phyloP scores from a whole-genome alignment of 2,329 filamentous ascomycete genomes.

The Ampelomyces quisqualis region DNA sequence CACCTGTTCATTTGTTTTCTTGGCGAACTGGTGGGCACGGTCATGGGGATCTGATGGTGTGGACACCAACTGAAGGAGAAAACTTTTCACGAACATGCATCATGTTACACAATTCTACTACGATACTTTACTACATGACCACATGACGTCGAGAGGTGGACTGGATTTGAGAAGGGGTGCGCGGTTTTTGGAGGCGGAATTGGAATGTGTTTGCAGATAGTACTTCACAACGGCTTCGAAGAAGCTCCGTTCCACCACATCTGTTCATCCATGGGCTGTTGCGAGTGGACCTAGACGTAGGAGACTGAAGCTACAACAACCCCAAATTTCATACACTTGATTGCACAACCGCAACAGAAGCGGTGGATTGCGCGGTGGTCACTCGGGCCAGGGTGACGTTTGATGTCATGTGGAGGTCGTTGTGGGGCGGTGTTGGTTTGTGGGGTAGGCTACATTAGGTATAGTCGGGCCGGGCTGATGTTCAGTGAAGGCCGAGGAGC shows the following conservation, averaged over 20 bases:
- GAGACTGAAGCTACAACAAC: too few species aligned
- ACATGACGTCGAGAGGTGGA: not conserved
- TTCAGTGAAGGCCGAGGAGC: conserved; percentile 20
- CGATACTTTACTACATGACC: not conserved
- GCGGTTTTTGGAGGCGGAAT: not conserved
- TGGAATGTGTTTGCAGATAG: not conserved
- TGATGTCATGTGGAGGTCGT: too few species aligned
- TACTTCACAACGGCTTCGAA: too few species aligned
- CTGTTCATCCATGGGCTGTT: too few species aligned
- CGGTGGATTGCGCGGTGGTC: too few species aligned
- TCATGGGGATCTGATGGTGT: conserved; percentile 2
- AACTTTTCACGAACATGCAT: not conserved
- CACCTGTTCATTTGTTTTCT: conserved; percentile 2
- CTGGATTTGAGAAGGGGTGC: not conserved
- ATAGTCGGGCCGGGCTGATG: conserved; percentile 7
- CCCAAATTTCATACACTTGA: too few species aligned
- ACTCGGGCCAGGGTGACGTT: too few species aligned
- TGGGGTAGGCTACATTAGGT: conserved; percentile 10
- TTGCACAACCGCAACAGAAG: too few species aligned
- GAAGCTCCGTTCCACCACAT: too few species aligned
- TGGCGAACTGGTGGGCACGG: not conserved
- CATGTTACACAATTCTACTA: not conserved
- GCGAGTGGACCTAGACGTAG: too few species aligned
- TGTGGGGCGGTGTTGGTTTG: conserved; percentile 21
- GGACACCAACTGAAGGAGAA: not conserved